Conservation (phyloP, 768 basidiomycete species). For the Hydnomerulius pinastri region DNA sequence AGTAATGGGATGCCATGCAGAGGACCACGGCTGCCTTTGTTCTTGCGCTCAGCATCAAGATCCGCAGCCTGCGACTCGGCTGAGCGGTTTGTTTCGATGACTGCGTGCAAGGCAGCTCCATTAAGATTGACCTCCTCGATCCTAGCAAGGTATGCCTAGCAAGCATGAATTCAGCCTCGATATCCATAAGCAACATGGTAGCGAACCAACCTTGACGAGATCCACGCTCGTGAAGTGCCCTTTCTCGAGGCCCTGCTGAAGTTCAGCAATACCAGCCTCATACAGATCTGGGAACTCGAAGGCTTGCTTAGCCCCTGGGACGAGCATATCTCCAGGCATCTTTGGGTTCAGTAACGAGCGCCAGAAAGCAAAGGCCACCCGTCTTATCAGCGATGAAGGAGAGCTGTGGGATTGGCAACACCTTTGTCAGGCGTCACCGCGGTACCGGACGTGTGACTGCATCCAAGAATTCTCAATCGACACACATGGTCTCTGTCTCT, state of each 20-base stretch:
- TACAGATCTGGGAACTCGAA: conserved; percentile 57
- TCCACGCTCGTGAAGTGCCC: conserved; percentile 61
- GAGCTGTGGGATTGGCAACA: no score
- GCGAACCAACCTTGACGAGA: conserved; percentile 51
- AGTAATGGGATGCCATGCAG: conserved; percentile 64
- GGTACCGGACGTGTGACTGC: no score
- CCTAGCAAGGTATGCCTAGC: conserved; percentile 63
- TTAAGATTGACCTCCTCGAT: conserved; percentile 67
- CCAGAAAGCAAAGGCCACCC: conserved; percentile 6
- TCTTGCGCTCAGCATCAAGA: conserved; percentile 50
- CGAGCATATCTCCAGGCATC: conserved; percentile 16
- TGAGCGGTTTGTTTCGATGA: conserved; percentile 60
- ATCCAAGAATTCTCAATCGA: neutral
- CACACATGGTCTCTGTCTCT: no score
- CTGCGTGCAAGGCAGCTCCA: conserved; percentile 57
- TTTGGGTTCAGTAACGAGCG: conserved; percentile 2
- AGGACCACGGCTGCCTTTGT: conserved; percentile 43
- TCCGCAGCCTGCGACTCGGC: conserved; percentile 53
- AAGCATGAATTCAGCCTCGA: neutral
- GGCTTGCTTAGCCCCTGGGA: neutral
- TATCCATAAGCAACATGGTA: neutral
- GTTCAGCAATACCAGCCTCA: conserved; percentile 57
- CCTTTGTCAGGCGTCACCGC: no score
- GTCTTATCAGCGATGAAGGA: no score
- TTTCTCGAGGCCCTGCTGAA: conserved; percentile 53